Evolutionary conservation across 306 rosid species (phyloP).

Genomic region (Malus sylvestris): DNA sequence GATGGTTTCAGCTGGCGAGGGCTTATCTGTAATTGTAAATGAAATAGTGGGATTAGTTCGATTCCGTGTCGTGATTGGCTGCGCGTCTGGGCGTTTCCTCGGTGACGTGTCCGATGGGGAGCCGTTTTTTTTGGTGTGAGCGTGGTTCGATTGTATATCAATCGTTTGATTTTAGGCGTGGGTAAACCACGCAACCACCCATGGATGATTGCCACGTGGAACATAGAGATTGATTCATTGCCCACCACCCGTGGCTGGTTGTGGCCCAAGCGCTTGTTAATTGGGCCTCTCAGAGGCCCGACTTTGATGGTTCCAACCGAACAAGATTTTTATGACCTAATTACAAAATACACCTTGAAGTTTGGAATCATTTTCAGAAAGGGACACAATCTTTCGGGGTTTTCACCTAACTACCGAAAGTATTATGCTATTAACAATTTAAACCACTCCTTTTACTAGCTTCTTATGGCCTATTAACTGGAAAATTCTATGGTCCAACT

Average conservation of each 20-base stretch:
- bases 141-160: conserved; percentile 23
- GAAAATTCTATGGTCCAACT: too few species aligned
- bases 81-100: not conserved
- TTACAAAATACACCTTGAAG: too few species aligned
- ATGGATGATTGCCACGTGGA: not conserved
- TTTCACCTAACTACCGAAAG: too few species aligned
- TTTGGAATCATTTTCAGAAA: too few species aligned
- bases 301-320: not conserved
- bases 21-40: conserved; percentile 20
- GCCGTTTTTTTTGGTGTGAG: not conserved
- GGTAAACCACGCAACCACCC: conserved; percentile 9
- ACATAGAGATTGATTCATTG: too few species aligned
- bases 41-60: not conserved
- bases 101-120: conserved; percentile 32
- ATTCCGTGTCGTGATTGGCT: conserved; percentile 13
- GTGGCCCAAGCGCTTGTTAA: not conserved
- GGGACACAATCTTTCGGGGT: too few species aligned
- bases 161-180: conserved; percentile 18
- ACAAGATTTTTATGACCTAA: not conserved
- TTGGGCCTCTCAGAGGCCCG: not conserved
- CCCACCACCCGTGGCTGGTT: not conserved
- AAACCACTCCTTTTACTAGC: too few species aligned
- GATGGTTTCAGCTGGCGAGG: not conserved
- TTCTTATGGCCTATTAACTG: too few species aligned
- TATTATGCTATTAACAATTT: too few species aligned